Base-by-base conservation (phyloP, 1,284 basidiomycete genomes). In the Cryptococcus sp. region DNA sequence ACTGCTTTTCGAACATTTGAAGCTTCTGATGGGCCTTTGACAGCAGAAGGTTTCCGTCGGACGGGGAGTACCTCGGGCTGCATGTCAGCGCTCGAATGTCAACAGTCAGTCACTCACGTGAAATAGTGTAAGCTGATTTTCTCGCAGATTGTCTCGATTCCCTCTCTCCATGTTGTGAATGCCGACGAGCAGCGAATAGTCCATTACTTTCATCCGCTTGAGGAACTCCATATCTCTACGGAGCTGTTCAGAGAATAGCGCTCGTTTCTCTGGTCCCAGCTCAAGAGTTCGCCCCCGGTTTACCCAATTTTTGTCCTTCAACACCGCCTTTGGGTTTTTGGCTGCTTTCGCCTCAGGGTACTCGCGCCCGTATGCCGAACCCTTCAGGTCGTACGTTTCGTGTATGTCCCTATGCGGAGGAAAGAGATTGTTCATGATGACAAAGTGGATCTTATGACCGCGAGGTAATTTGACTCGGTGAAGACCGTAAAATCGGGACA, bases 341-440 rank as follows among this genome's bases (percentile, higher is more conserved):
- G 81, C 80, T 1, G 88, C 88, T 77, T 88, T 90, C 50, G 91
- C 91, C 75, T 95, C 93, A 0, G 92, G 84, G 65, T 93, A 95
- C 76, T 89, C 85, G 27, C 95, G 83, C 0, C 94, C 93, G 2
- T 93, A 87, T 0, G 93, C 92, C 45, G 90, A 93, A 0, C 95
- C 95, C 75, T 99, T 99, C 64, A 99, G 83, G 77, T 99, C 95
- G 76, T 91, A 99, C 38, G 94, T 96, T 82, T 98, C 95, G 80
- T 99, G 95, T 49, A 99, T 85, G 77, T 99, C 96, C 67, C 92
- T 87, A 80, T 98, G 95, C 0, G 95, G 90, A 0, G 95, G 95
- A 81, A 99, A 98, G 47, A 99, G 84, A 77, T 99, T 99, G 83
- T 99, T 99, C 94, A 99, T 98, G 80, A 99, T 96, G 57, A 98